Evolutionary conservation across 108 stramenopile species (phyloP).

Genomic region (Poteriospumella lacustris): DNA sequence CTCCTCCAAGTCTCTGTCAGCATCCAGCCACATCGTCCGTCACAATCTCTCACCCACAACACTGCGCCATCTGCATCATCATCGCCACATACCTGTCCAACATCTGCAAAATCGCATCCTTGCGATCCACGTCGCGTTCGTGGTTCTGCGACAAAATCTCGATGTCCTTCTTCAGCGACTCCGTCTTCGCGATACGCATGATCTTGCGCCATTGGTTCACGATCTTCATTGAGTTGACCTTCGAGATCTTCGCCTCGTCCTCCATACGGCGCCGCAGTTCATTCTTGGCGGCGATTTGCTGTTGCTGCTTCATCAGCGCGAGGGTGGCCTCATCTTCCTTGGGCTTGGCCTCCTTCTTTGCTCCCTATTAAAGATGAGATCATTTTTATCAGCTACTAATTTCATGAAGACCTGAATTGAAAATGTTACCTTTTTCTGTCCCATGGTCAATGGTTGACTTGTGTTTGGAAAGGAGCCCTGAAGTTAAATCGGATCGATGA

Average conservation of each 20-base stretch:
- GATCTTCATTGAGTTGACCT: slow-evolving; percentile 49
- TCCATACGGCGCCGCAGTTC: slow-evolving; percentile 13
- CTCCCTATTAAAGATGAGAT: slow-evolving; percentile 1
- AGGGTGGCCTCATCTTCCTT: slow-evolving; percentile 11
- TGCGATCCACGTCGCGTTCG: slow-evolving; percentile 65
- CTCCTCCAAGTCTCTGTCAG: slow-evolving; percentile 40
- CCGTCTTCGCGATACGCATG: slow-evolving; percentile 61
- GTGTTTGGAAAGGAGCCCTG: too few relatives aligned
- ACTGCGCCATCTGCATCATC: too few relatives aligned
- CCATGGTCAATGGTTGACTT: too few relatives aligned
- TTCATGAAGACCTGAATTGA: too few relatives aligned
- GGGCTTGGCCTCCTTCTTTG: neutral
- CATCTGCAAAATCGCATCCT: slow-evolving; percentile 67
- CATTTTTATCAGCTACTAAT: too few relatives aligned
- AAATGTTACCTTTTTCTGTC: too few relatives aligned
- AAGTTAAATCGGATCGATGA: too few relatives aligned
- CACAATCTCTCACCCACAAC: too few relatives aligned
- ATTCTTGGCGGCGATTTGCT: slow-evolving; percentile 3
- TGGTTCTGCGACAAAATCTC: slow-evolving; percentile 65
- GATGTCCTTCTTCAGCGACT: slow-evolving; percentile 56
- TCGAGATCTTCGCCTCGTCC: slow-evolving; percentile 21
- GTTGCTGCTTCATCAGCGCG: neutral
- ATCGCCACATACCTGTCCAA: slow-evolving; percentile 42
- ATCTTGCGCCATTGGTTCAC: slow-evolving; percentile 65
- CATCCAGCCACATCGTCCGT: too few relatives aligned